These are phyloP conservation scores for Calonectria montana DNA, from an alignment of 2,329 filamentous ascomycete genomes.

Conservation along the genomic window DNA sequence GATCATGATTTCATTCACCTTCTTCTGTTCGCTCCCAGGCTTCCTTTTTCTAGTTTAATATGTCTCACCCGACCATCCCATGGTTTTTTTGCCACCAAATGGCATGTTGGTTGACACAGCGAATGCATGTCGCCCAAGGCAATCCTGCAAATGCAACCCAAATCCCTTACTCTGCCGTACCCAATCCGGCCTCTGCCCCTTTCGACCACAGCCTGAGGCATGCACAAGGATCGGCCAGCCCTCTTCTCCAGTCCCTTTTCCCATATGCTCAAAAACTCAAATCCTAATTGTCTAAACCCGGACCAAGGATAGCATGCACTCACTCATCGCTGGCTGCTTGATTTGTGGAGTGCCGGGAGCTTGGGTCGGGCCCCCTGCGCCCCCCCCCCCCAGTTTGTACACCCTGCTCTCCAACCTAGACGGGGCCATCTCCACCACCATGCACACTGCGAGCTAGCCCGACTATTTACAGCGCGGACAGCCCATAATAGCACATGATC, in stretches of 20 bases:
- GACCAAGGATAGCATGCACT: constrained; percentile 5
- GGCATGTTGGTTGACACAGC: not conserved
- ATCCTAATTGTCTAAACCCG: constrained; percentile 6
- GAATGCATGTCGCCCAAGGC: constrained; percentile 1
- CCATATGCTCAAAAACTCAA: not conserved
- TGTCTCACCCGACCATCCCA: not conserved
- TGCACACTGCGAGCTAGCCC: constrained; percentile 21
- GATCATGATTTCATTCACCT: not conserved
- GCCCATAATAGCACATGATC: constrained; percentile 24
- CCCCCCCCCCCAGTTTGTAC: constrained; percentile 14
- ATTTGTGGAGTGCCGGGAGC: constrained; percentile 18
- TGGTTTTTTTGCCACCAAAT: not conserved
- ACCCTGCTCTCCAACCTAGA: constrained; percentile 12
- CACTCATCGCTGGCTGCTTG: constrained; percentile 16
- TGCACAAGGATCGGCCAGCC: not conserved
- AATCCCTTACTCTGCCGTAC: not conserved
- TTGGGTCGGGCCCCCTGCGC: constrained; percentile 19
- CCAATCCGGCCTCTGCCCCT: not conserved
- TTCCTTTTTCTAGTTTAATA: not conserved
- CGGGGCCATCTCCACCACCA: constrained; percentile 11
- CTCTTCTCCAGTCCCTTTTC: not conserved
- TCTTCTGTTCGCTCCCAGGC: not conserved
- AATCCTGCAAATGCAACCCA: not conserved
- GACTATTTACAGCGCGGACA: constrained; percentile 15
- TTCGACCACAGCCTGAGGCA: constrained; percentile 10